Evolutionary conservation across 1,284 basidiomycete genomes (phyloP).

Genomic region (Naganishia sp.): DNA sequence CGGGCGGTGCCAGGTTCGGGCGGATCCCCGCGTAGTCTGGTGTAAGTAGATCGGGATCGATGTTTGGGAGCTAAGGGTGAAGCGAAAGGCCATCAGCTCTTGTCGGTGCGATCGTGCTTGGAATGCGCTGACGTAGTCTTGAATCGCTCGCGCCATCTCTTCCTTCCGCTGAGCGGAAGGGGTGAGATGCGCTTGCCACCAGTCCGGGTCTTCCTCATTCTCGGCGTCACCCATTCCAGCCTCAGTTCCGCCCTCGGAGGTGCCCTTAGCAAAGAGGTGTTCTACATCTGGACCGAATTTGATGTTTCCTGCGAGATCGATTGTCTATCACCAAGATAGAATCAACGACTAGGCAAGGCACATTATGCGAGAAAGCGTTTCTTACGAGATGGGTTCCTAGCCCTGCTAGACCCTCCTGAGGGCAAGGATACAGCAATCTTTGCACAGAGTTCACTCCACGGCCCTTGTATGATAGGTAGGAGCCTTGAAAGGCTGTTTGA

Average conservation of each 20-base stretch:
- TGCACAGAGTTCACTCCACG: constrained; percentile 66
- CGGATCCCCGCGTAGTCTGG: constrained; percentile 91
- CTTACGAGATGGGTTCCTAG: constrained; percentile 77
- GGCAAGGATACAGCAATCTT: constrained; percentile 86
- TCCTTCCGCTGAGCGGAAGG: constrained; percentile 63
- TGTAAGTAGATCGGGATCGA: constrained; percentile 66
- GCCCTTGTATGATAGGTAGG: constrained; percentile 83
- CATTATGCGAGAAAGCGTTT: not conserved
- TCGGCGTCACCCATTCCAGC: constrained; percentile 70
- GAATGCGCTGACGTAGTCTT: constrained; percentile 41
- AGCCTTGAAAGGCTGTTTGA: constrained; percentile 56
- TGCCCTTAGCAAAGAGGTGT: constrained; percentile 60
- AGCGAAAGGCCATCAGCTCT: not conserved
- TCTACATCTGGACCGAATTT: constrained; percentile 93
- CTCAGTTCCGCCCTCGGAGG: constrained; percentile 54
- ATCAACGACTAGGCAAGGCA: not conserved
- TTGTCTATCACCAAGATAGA: constrained; percentile 56
- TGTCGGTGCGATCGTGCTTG: not conserved
- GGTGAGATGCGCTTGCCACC: constrained; percentile 71
- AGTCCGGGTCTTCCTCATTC: constrained; percentile 60
- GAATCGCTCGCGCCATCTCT: constrained; percentile 69
- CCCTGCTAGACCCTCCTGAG: constrained; percentile 63
- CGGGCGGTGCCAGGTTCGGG: constrained; percentile 79
- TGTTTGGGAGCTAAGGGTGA: constrained; percentile 69
- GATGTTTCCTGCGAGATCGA: constrained; percentile 83